Evolutionary conservation across 345 rosid species (phyloP), one percentile per base, ranked within the genome.

Genomic region (Cardamine chenopodiifolia): DNA sequence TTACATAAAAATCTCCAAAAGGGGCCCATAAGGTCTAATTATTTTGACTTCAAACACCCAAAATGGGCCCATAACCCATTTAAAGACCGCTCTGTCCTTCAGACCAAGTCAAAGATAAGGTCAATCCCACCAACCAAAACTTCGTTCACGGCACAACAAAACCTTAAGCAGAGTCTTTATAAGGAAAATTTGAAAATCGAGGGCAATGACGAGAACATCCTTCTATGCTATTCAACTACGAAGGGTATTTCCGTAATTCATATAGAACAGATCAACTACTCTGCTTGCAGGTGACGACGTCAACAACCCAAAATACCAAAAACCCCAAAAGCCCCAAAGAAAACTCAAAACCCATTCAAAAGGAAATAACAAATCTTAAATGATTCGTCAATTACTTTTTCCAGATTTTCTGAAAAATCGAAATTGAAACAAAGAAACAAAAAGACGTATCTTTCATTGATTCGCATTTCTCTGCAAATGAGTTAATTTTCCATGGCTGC

Each of bases 401-500:
- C 4, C 29, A 19, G 39, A 42, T 56, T 31, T 44, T 23, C 32
- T 12, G 3, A 52, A 10, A 19, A 66, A 45, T 18, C 20, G 72
- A 66, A 52, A 34, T 19, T 18, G 34, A 45, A 73, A 63, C 62
- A 53, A 64, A n/a, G 0, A 20, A 72, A 66, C 42, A 65, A 23
- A 75, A 76, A 23, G 53, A 71, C 66, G 56, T 62, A 32, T 34
- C 19, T 49, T 34, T 52, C 29, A 12, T 53, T 25, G 47, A 50
- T 52, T 22, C 47, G 40, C 29, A 34, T 17, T 39, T 18, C 50
- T 56, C 28, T 71, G 48, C 70, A 54, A 55, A 63, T 78, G 73
- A 69, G 59, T n/a, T 40, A 25, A 34, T 13, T 18, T 18, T 68
- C 77, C 72, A 83, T 79, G 88, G 86, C 84, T 49, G 82, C 66